These are phyloP conservation scores for Yamadazyma sp. DNA, from an alignment of 805 yeast species.

Conservation along the genomic window DNA sequence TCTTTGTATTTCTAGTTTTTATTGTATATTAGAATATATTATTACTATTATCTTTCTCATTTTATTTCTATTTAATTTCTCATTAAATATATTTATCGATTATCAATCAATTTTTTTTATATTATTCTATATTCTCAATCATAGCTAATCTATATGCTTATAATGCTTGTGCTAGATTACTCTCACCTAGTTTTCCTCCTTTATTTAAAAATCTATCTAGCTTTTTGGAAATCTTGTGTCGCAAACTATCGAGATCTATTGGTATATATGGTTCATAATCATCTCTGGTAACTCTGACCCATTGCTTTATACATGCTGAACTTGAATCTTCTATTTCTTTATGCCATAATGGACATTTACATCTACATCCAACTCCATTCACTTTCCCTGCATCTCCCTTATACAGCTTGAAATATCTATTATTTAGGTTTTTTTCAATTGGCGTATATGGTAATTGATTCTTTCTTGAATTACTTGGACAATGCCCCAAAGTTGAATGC, in stretches of 20 bases:
- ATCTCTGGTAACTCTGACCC: slow-evolving; percentile 42
- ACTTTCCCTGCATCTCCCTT: slow-evolving; percentile 28
- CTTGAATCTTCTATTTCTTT: slow-evolving; percentile 56
- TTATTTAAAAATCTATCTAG: slow-evolving; percentile 17
- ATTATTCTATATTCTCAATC: neutral
- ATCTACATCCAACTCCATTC: slow-evolving; percentile 77
- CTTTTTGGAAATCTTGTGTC: slow-evolving; percentile 18
- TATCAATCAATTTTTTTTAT: neutral
- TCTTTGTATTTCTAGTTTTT: slow-evolving; percentile 15
- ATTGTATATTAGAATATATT: slow-evolving; percentile 26
- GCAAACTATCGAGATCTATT: slow-evolving; percentile 23
- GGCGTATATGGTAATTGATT: slow-evolving; percentile 48
- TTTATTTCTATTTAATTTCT: neutral
- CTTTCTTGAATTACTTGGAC: slow-evolving; percentile 60
- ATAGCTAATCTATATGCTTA: neutral
- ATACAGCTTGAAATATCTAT: slow-evolving; percentile 17
- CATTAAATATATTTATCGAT: neutral
- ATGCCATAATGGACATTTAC: slow-evolving; percentile 61
- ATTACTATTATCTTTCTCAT: neutral
- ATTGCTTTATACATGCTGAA: slow-evolving; percentile 49
- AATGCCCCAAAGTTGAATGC: slow-evolving; percentile 78
- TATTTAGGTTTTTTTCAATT: slow-evolving; percentile 22
- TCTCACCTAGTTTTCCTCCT: slow-evolving; percentile 23
- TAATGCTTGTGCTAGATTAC: slow-evolving; percentile 4
- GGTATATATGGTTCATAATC: slow-evolving; percentile 18